Evolutionary conservation across 2,329 filamentous ascomycete genomes (phyloP).

Genomic region (Bretziella fagacearum): DNA sequence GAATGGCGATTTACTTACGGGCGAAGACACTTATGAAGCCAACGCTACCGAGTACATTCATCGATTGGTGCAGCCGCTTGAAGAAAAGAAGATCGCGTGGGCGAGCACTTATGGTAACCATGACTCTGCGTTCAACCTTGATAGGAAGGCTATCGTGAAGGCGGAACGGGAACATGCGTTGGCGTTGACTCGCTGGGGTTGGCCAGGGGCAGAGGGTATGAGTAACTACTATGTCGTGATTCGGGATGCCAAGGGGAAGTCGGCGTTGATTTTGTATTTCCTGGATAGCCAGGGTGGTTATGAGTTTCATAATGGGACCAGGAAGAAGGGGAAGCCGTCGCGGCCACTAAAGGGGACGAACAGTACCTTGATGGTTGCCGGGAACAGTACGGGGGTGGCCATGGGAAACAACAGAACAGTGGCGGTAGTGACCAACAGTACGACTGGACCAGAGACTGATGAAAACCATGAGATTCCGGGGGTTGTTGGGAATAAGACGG

Average conservation of each 20-base stretch:
- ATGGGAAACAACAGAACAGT: too few species aligned
- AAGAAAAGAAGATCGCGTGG: constrained; percentile 39
- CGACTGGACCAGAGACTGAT: neutral
- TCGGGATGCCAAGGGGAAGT: constrained; percentile 24
- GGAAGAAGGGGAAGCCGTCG: neutral
- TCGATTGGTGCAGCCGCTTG: constrained; percentile 39
- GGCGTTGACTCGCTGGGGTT: constrained; percentile 12
- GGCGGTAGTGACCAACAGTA: neutral
- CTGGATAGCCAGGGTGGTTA: constrained; percentile 48
- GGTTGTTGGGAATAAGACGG: constrained; percentile 7
- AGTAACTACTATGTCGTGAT: constrained; percentile 34
- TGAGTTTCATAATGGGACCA: neutral
- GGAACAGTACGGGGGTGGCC: too few species aligned
- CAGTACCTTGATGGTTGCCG: neutral
- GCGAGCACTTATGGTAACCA: constrained; percentile 58
- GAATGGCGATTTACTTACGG: constrained; percentile 56
- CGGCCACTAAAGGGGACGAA: neutral
- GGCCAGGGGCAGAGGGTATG: constrained; percentile 20
- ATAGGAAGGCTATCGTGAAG: constrained; percentile 26
- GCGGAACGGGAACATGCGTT: constrained; percentile 21
- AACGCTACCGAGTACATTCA: constrained; percentile 39
- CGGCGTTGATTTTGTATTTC: constrained; percentile 47
- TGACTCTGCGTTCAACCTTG: constrained; percentile 43
- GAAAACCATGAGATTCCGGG: constrained; percentile 7
- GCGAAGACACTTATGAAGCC: constrained; percentile 40